These are phyloP conservation scores for Alternaria panax DNA, from an alignment of 2,329 filamentous ascomycete species.

Conservation along the genomic window DNA sequence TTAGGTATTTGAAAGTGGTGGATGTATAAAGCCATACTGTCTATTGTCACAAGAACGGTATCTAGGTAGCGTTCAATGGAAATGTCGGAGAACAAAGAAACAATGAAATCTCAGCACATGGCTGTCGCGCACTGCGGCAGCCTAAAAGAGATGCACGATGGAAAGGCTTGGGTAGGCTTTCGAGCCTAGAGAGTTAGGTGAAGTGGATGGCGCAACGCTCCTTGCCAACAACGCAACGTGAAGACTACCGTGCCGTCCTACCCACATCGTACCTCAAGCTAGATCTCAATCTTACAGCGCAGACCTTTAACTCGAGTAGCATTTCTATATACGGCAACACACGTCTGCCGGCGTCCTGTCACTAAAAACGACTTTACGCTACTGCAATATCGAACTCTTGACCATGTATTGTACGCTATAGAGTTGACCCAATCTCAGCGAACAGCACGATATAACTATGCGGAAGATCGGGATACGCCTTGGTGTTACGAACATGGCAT, in stretches of 20 bases:
- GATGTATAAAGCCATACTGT: too few species aligned
- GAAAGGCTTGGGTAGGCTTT: too few species aligned
- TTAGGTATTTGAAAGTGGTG: too few species aligned
- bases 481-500: background rate
- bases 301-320: too few species aligned
- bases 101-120: too few species aligned
- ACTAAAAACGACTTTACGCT: background rate
- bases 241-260: background rate
- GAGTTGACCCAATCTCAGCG: background rate
- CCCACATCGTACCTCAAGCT: background rate
- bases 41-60: too few species aligned
- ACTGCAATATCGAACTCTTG: background rate
- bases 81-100: too few species aligned
- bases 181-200: too few species aligned
- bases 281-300: background rate
- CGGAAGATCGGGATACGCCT: background rate
- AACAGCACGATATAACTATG: background rate
- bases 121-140: too few species aligned
- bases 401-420: background rate
- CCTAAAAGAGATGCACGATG: too few species aligned
- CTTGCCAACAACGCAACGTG: background rate
- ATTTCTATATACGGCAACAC: background rate
- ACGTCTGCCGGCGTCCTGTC: background rate
- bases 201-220: background rate
- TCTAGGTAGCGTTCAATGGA: too few species aligned